Percentiles rank a stretch among this genome's conserved stretches.
phyloP scores from a whole-genome alignment of 2,329 filamentous ascomycete genomes.

The Tympanopsis confertula region DNA sequence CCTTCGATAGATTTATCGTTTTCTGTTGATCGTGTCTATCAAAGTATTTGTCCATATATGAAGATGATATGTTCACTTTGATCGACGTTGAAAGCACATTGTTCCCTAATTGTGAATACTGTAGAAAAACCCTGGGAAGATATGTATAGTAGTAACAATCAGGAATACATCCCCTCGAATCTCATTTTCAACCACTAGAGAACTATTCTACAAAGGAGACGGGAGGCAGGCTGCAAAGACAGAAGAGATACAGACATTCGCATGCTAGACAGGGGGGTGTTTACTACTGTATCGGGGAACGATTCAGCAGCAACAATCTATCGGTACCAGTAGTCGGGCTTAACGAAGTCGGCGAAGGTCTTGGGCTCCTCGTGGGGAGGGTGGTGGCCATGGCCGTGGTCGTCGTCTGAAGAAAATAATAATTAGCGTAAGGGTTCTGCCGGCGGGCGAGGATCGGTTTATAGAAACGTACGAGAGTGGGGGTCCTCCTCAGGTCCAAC shows the following conservation, averaged over 20 bases:
- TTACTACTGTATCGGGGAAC: background rate
- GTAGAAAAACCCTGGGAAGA: too few species aligned
- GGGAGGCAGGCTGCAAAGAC: background rate
- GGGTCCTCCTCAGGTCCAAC: slow-evolving; percentile 50
- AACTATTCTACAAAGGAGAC: background rate
- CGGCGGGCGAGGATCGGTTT: slow-evolving; percentile 1
- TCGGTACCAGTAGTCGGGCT: slow-evolving; percentile 56
- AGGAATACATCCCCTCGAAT: too few species aligned
- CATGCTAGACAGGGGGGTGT: background rate
- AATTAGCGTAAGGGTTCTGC: background rate
- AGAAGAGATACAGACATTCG: background rate
- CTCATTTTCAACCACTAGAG: too few species aligned
- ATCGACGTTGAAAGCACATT: too few species aligned
- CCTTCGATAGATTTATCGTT: background rate
- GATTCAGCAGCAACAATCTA: too few species aligned
- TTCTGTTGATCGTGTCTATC: too few species aligned
- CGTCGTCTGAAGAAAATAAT: slow-evolving; percentile 21
- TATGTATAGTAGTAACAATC: too few species aligned
- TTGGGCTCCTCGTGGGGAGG: slow-evolving; percentile 53
- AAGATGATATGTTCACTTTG: too few species aligned
- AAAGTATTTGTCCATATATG: too few species aligned
- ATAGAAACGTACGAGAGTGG: slow-evolving; percentile 17
- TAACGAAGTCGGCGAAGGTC: slow-evolving; percentile 65
- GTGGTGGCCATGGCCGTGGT: slow-evolving; percentile 28
- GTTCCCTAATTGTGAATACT: too few species aligned